Conservation (phyloP, 2,329 filamentous ascomycete genomes). For the Fusarium marasasianum region DNA sequence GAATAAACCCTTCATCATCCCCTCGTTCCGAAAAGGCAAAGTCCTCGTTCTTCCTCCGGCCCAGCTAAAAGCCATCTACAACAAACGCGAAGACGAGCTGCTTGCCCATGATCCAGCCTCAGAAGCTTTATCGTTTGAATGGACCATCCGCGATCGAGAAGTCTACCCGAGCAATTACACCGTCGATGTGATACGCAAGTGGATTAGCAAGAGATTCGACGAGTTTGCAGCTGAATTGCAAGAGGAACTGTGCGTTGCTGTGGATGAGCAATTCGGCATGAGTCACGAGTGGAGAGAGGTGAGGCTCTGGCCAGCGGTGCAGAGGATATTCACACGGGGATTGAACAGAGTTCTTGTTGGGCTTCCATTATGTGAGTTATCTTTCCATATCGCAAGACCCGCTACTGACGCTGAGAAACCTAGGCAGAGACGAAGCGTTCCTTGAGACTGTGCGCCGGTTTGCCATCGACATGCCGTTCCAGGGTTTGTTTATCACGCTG, state of each 20-base stretch:
- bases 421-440: background rate
- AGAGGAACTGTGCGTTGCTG: background rate
- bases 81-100: background rate
- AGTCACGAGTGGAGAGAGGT: background rate
- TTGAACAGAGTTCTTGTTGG: background rate
- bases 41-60: background rate
- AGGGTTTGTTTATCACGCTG: background rate
- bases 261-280: background rate
- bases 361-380: background rate
- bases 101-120: background rate
- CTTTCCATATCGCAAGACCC: accelerated
- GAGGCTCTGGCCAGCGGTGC: background rate
- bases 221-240: background rate
- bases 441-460: background rate
- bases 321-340: background rate
- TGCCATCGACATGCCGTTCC: background rate
- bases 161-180: background rate
- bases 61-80: background rate
- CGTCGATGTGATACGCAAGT: background rate
- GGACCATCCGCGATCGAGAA: background rate
- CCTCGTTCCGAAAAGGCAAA: background rate
- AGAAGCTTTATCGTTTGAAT: background rate
- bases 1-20: background rate
- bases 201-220: background rate
- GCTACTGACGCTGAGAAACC: background rate